Conservation (phyloP, 176 grass and related monocot genomes). For the Bonia amplexicaulis region DNA sequence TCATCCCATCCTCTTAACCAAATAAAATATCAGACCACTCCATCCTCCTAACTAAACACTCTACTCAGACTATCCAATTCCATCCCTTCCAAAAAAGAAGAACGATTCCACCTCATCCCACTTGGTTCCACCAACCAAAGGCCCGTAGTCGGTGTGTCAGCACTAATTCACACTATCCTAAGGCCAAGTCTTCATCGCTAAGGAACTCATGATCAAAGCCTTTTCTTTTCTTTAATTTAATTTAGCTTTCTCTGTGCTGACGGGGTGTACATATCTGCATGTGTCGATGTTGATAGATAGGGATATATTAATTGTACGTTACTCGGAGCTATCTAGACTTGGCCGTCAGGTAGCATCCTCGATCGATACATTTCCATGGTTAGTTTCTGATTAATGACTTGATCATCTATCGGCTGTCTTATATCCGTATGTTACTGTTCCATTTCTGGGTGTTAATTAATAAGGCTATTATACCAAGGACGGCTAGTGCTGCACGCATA, state of each 20-base stretch:
- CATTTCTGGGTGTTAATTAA: no score
- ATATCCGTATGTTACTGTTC: no score
- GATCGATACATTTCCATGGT: neutral
- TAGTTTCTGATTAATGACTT: neutral
- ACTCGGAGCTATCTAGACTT: neutral
- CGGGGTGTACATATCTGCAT: neutral
- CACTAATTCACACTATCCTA: neutral
- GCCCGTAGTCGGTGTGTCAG: neutral
- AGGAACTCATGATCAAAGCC: neutral
- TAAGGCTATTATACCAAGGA: no score
- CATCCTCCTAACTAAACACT: no score
- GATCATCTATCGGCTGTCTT: no score
- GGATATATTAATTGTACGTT: neutral
- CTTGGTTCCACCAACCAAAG: no score
- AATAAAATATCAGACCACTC: no score
- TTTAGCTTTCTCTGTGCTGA: neutral
- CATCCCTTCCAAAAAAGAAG: no score
- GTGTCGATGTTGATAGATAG: neutral
- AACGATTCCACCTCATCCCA: no score
- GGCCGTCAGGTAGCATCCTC: neutral
- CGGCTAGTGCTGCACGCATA: no score
- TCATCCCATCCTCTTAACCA: no score
- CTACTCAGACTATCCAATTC: no score
- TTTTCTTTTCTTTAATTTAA: neutral
- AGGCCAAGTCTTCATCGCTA: neutral